phyloP scores from a whole-genome alignment of 106 monocot genomes.

The Allium cepa region DNA sequence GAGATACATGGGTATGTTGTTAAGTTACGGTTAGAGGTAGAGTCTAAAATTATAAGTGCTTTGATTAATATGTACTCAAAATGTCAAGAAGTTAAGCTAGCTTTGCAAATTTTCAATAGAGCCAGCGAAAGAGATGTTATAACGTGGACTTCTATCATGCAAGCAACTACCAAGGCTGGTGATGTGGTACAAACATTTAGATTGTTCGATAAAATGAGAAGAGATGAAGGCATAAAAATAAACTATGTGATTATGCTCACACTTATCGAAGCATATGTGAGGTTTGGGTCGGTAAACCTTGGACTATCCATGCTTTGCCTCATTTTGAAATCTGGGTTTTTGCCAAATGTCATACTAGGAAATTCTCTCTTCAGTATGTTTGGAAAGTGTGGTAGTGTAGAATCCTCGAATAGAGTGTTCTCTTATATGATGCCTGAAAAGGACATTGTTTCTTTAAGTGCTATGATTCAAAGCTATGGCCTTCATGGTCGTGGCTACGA shows the following conservation, averaged over 20 bases:
- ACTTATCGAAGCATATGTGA: conserved; percentile 14
- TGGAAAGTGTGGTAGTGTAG: conserved; percentile 41
- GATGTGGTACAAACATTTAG: conserved; percentile 10
- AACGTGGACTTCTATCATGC: conserved; percentile 32
- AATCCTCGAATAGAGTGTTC: conserved; percentile 33
- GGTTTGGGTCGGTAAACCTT: conserved; percentile 15
- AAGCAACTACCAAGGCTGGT: conserved; percentile 4
- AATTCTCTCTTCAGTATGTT: conserved; percentile 68
- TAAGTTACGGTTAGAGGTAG: conserved; percentile 14
- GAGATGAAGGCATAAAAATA: conserved; percentile 7
- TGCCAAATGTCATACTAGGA: conserved; percentile 20
- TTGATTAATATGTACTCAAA: conserved; percentile 30
- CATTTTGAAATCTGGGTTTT: conserved; percentile 15
- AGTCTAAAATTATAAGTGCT: conserved; percentile 10
- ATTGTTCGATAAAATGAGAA: conserved; percentile 22
- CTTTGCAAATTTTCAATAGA: conserved; percentile 10
- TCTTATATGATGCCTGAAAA: conserved; percentile 14
- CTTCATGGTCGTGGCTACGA: conserved; percentile 35
- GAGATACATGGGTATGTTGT: conserved; percentile 39
- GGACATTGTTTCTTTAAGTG: conserved; percentile 37
- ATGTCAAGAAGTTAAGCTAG: conserved; percentile 10
- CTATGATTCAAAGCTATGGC: conserved; percentile 47
- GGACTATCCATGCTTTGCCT: conserved; percentile 18
- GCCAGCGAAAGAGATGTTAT: conserved; percentile 19
- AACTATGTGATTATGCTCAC: conserved; percentile 30